These are phyloP conservation scores for Fusarium burgessii DNA, from an alignment of 2,329 filamentous ascomycete genomes.

Conservation along the genomic window DNA sequence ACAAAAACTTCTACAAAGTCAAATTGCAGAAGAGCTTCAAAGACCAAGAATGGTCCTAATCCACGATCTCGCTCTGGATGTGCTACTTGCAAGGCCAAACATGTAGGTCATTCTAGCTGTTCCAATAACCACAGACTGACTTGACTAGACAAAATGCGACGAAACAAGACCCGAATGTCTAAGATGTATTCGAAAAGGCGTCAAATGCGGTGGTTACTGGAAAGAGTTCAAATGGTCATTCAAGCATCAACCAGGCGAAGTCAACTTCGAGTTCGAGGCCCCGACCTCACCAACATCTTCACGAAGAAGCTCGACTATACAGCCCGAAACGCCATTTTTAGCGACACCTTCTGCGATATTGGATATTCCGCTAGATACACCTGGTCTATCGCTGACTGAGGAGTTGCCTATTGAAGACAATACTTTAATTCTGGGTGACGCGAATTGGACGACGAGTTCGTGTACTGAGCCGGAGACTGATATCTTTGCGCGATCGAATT, in stretches of 20 bases:
- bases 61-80: slow-evolving; percentile 49
- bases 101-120: slow-evolving; percentile 9
- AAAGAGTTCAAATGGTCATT: slow-evolving; percentile 56
- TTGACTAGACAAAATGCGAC: slow-evolving; percentile 47
- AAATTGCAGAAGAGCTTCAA: slow-evolving; percentile 17
- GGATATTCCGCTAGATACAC: not conserved
- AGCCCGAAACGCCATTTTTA: slow-evolving; percentile 2
- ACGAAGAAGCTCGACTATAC: slow-evolving; percentile 13
- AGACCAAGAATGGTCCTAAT: slow-evolving; percentile 33
- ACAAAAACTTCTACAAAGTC: slow-evolving; percentile 26
- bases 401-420: slow-evolving; percentile 19
- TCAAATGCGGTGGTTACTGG: slow-evolving; percentile 47
- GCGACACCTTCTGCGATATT: not conserved
- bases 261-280: slow-evolving; percentile 22
- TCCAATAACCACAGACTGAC: not conserved
- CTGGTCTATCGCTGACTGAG: not conserved
- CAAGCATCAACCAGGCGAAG: slow-evolving; percentile 53
- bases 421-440: slow-evolving; percentile 18
- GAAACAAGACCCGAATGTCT: slow-evolving; percentile 47
- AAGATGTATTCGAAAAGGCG: slow-evolving; percentile 46
- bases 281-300: slow-evolving; percentile 22
- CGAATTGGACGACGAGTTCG: slow-evolving; percentile 30
- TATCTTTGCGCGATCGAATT: slow-evolving; percentile 19
- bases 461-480: slow-evolving; percentile 31
- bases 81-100: slow-evolving; percentile 50